Evolutionary conservation across 768 basidiomycete genomes (phyloP).

Genomic region (Termitomyces sp.): DNA sequence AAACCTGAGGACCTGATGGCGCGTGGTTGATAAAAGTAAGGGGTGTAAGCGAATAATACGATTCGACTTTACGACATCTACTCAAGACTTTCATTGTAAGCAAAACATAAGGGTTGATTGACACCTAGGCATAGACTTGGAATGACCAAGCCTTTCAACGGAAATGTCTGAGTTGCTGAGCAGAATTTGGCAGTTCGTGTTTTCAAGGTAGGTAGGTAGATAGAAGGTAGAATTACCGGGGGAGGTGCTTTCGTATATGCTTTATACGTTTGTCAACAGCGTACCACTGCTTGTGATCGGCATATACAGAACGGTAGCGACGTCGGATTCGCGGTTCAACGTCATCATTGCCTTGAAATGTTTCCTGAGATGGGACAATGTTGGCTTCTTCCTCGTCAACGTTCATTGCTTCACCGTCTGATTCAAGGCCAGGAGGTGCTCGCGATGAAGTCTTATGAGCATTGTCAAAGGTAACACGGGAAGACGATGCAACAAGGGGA

Average conservation of each 20-base stretch:
- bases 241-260: slow-evolving; percentile 23
- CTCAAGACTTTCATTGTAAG: no score
- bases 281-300: slow-evolving; percentile 45
- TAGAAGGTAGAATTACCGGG: no score
- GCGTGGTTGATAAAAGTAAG: no score
- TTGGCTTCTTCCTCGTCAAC: slow-evolving; percentile 9
- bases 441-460: not conserved
- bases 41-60: no score
- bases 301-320: slow-evolving; percentile 44
- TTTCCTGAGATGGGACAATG: slow-evolving; percentile 12
- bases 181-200: no score
- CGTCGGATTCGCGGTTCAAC: slow-evolving; percentile 18
- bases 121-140: no score
- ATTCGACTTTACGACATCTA: no score
- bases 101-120: no score
- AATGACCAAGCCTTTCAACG: no score
- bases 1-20: no score
- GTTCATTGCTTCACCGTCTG: slow-evolving; percentile 5
- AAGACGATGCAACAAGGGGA: slow-evolving; percentile 12
- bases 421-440: not conserved
- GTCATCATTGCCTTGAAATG: slow-evolving; percentile 15
- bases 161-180: no score
- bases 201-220: no score
- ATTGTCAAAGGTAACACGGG: slow-evolving; percentile 4
- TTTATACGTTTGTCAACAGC: slow-evolving; percentile 32